phyloP scores from a whole-genome alignment of 108 stramenopile species.

The Cyclotella distinguenda region DNA sequence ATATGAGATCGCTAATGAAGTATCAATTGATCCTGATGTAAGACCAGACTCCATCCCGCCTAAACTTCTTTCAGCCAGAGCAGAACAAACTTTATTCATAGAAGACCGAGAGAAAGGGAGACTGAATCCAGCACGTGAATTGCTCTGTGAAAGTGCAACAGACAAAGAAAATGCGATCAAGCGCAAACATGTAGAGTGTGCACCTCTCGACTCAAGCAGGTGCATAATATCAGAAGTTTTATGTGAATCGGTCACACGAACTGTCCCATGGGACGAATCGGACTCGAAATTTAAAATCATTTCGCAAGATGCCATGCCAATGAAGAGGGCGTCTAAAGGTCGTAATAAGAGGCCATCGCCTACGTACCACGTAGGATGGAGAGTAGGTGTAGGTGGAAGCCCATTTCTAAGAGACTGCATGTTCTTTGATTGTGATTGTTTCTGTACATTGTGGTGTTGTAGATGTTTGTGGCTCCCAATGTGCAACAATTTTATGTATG shows the following conservation, averaged over 20 bases:
- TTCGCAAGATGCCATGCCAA: conserved; percentile 54
- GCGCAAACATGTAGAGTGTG: conserved; percentile 61
- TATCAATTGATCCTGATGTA: conserved; percentile 70
- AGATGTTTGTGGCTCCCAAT: conserved; percentile 14
- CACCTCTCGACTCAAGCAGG: conserved; percentile 57
- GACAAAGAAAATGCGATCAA: conserved; percentile 45
- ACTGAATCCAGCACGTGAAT: neutral
- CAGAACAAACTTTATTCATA: conserved; percentile 11
- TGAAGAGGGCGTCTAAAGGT: conserved; percentile 53
- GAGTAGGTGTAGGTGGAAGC: conserved; percentile 24
- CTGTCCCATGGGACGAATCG: neutral
- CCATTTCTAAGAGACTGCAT: conserved; percentile 7
- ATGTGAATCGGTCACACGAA: neutral
- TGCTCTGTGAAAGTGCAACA: conserved; percentile 28
- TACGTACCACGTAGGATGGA: conserved; percentile 80
- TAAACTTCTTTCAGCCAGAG: conserved; percentile 67
- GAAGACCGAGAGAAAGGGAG: neutral
- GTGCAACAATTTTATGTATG: conserved; percentile 38
- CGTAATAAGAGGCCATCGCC: conserved; percentile 84
- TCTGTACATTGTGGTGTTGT: neutral
- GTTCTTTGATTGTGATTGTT: neutral
- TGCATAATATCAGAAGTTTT: conserved; percentile 43
- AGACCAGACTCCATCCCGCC: conserved; percentile 78
- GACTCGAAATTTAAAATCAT: conserved; percentile 42
- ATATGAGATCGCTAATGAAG: conserved; percentile 61